Base-by-base conservation (phyloP, 139 green algal genomes). In the Desmodesmus armatus region DNA sequence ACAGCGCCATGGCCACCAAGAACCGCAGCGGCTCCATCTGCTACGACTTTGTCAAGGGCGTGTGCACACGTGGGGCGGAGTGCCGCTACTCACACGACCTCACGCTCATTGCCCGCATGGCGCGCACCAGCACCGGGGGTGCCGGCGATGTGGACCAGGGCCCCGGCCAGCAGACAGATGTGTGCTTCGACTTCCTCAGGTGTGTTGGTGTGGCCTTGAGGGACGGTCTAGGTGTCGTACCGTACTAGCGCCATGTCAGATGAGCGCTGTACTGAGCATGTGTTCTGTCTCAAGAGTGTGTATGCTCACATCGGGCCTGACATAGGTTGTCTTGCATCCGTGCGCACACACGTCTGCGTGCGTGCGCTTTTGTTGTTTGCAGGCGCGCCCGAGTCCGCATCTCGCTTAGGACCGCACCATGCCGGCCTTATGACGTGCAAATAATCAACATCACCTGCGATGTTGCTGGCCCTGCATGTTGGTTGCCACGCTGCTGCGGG, bases 1-100 rank as follows among this genome's bases (percentile, higher is more conserved):
- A n/a, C n/a, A n/a, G n/a, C n/a, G n/a, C n/a, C n/a, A n/a, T n/a
- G n/a, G 70, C 41, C 62, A 80, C 2, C 69, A 83, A 51, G 75
- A 89, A 47, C 80, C 87, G 85, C 67, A 87, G 85, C 15, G 87
- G 85, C 51, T 92, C 92, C 58, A 96, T 97, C 79, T 98, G 95
- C 91, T 98, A 96, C 83, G 95, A 98, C 84, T 97, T 97, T 87
- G 93, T 96, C 2, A 97, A 97, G 87, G 94, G 93, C 44, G 82
- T 92, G 39, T 98, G 95, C 82, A 76, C 80, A 13, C 89, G 93
- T 3, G 95, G 95, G 9, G 73, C 74, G 6, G 90, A 94, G 3
- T 97, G 94, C 87, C 87, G 93, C 35, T 98, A 97, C 91, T 93
- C 87, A 13, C 95, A 98, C 76, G 95, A 98, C 91, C 90, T 95